Evolutionary conservation across 208 protist genomes (phyloP).

Genomic region (Angomonas ambiguus): DNA sequence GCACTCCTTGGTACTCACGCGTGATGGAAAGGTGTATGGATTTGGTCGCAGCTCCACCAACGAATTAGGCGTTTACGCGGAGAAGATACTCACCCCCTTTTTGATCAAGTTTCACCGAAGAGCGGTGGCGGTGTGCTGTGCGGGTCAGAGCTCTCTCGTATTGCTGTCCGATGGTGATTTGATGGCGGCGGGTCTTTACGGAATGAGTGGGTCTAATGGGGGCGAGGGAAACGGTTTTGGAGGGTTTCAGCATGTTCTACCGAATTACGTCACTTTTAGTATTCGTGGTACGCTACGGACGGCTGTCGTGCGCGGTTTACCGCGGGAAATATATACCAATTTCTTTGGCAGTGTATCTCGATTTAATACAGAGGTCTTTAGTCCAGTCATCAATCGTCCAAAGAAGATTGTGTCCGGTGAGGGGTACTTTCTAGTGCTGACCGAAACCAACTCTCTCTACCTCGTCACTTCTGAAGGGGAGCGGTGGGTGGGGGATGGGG

Average conservation of each 20-base stretch:
- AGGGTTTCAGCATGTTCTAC: conserved; percentile 45
- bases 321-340: conserved; percentile 33
- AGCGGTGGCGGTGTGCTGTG: conserved; percentile 55
- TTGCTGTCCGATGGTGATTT: conserved; percentile 70
- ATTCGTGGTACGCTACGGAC: conserved; percentile 37
- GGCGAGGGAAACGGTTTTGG: conserved; percentile 26
- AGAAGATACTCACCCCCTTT: background rate
- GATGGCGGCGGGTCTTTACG: conserved; percentile 63
- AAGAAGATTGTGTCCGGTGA: conserved; percentile 41
- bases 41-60: conserved; percentile 64
- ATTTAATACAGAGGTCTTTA: conserved; percentile 22
- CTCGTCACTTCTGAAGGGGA: too few species aligned
- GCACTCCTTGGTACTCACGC: conserved; percentile 61
- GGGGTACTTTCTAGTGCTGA: conserved; percentile 50
- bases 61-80: conserved; percentile 50
- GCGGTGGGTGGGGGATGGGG: too few species aligned
- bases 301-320: conserved; percentile 30
- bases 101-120: conserved; percentile 26
- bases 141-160: conserved; percentile 52
- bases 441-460: conserved; percentile 32
- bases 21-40: conserved; percentile 50
- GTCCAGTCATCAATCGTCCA: conserved; percentile 26
- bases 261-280: conserved; percentile 49
- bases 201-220: too few species aligned
- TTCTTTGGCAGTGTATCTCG: conserved; percentile 27